phyloP scores from a whole-genome alignment of 1,139 yeast species.

The Nakaseomyces uthaithaninus region DNA sequence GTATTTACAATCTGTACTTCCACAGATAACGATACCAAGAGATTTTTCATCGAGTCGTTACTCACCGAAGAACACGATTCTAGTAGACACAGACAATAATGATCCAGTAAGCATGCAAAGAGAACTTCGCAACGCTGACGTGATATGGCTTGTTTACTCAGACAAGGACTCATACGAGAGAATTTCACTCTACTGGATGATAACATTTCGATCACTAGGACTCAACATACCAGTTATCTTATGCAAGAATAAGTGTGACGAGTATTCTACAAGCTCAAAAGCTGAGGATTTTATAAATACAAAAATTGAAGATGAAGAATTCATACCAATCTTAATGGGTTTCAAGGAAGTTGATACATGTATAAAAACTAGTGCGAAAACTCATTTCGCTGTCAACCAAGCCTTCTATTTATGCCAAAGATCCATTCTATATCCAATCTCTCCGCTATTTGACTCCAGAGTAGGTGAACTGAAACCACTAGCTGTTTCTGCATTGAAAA shows the following conservation, averaged over 20 bases:
- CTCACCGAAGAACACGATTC: constrained; percentile 59
- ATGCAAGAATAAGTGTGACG: constrained; percentile 77
- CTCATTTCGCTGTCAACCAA: constrained; percentile 71
- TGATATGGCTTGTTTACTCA: constrained; percentile 83
- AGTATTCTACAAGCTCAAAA: constrained; percentile 24
- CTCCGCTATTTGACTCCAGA: constrained; percentile 89
- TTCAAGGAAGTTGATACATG: constrained; percentile 93
- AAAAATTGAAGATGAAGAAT: constrained; percentile 51
- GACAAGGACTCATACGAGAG: constrained; percentile 94
- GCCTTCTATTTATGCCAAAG: constrained; percentile 88
- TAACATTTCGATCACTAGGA: constrained; percentile 83
- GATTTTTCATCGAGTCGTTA: constrained; percentile 51
- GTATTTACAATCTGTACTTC: constrained; percentile 65
- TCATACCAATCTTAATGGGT: constrained; percentile 77
- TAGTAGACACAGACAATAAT: constrained; percentile 71
- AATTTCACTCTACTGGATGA: constrained; percentile 88
- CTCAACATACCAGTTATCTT: constrained; percentile 86
- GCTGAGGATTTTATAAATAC: constrained; percentile 24
- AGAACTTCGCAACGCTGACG: constrained; percentile 80
- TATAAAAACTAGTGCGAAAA: constrained; percentile 76
- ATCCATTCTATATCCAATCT: constrained; percentile 86
- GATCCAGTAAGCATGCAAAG: constrained; percentile 54
- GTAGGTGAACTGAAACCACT: constrained; percentile 73
- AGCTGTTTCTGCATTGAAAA: constrained; percentile 63
- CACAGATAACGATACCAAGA: constrained; percentile 72